Base-by-base conservation (phyloP, 371 early-diverging fungal species). In the Rhizopus sp. region DNA sequence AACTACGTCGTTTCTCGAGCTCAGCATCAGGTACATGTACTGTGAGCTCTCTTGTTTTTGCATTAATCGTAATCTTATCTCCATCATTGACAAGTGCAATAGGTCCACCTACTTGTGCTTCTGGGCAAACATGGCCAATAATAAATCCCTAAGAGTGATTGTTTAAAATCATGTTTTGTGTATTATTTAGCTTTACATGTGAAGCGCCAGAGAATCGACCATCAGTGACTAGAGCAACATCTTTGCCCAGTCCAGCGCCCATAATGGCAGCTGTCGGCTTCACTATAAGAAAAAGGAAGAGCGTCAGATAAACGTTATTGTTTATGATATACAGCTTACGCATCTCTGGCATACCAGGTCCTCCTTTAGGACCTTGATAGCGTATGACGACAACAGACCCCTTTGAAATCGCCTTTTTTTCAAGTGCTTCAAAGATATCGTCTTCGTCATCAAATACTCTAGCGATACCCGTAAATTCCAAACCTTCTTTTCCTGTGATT, bases 401-500 rank as follows among this genome's bases (percentile, higher is more conserved):
- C 93, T 93, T 64, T 66, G 72, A 50, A 70, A 66, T 37, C 73
- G 82, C 85, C 17, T 79, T 78, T 15, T 78, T 77, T 75, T 95
- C 95, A 52, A 96, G 68, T 8, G 96, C 92, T 13, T 63, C 70
- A 65, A 96, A 77, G 88, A 96, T 93, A 31, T 85, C 92, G 56
- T 91, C 88, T 69, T 98, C 98, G 33, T 85, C 82, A 59, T 98
- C 94, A 67, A 88, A 98, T 34, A 94, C 94, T 47, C 87, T 85
- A 40, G 98, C 97, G 0, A 76, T 73, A 17, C 98, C 98, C 38
- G 77, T 71, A 64, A 98, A 98, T 53, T 60, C 46, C 5, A 95
- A 77, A 15, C 98, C 98, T 77, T 98, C 96, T 77, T 98, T 98
- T 59, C 98, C 98, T 5, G 98, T 98, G 70, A 98, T 98, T 79